Evolutionary conservation across 176 grass and related monocot species (phyloP).

Genomic region (Olyra latifolia): DNA sequence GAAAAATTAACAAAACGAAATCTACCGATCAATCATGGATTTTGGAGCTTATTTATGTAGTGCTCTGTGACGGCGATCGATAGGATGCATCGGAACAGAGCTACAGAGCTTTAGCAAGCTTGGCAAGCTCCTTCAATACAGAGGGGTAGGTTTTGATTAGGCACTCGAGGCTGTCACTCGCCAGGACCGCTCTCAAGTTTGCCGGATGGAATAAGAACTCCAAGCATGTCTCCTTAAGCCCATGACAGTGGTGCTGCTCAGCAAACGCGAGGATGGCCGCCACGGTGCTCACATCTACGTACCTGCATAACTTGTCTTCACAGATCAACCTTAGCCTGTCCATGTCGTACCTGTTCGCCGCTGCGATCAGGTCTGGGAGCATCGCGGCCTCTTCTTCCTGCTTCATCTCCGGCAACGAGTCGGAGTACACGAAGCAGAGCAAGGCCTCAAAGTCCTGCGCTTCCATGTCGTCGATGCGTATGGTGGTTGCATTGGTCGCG

Average conservation of each 20-base stretch:
- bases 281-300: background rate
- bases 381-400: background rate
- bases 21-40: too few relatives aligned
- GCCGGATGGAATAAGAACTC: background rate
- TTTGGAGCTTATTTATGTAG: too few relatives aligned
- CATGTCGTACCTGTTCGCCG: background rate
- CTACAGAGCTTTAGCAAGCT: background rate
- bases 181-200: background rate
- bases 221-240: background rate
- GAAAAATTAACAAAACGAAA: too few relatives aligned
- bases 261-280: background rate
- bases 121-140: background rate
- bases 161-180: too few relatives aligned
- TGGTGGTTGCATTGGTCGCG: fast-evolving
- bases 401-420: background rate
- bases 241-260: background rate
- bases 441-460: background rate
- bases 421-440: background rate
- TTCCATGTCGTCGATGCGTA: background rate
- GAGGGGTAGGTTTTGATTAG: background rate
- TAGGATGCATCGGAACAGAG: too few relatives aligned
- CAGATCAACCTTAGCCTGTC: background rate
- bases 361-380: background rate
- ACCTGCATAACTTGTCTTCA: background rate
- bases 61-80: too few relatives aligned